Percentiles rank a stretch among this genome's conserved stretches.
These are phyloP conservation scores for Paracorniculantispora psalliotae DNA, from an alignment of 2,329 filamentous ascomycete genomes.

Conservation along the genomic window DNA sequence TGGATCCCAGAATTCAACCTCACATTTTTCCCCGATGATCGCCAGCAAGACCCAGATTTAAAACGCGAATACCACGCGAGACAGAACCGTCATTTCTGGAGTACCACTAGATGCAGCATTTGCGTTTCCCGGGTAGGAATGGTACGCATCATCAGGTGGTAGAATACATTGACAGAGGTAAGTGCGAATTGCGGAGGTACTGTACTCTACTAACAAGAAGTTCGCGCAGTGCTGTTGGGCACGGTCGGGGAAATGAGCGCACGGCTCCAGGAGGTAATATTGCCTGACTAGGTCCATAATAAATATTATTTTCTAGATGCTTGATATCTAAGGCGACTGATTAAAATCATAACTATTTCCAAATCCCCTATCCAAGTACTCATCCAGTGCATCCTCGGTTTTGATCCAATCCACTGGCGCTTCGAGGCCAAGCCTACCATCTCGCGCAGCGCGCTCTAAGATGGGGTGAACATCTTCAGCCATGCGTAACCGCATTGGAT, in stretches of 20 bases:
- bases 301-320: too few species aligned
- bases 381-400: slow-evolving; percentile 35
- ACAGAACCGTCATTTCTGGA: background rate
- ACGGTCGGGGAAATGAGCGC: too few species aligned
- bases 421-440: slow-evolving; percentile 35
- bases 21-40: background rate
- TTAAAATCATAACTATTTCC: slow-evolving; percentile 60
- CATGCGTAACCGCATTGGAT: slow-evolving; percentile 52
- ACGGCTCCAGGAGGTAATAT: too few species aligned
- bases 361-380: slow-evolving; percentile 52
- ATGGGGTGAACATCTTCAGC: slow-evolving; percentile 42
- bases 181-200: background rate
- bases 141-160: background rate
- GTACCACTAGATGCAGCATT: background rate
- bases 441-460: slow-evolving; percentile 39
- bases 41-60: background rate
- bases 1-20: background rate
- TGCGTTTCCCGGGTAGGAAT: background rate
- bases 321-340: slow-evolving; percentile 30
- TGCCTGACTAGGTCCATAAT: too few species aligned
- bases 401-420: slow-evolving; percentile 46
- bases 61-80: background rate
- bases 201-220: too few species aligned
- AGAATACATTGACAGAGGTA: background rate
- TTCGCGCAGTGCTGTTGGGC: too few species aligned